Evolutionary conservation across 192 early-diverging fungal species (phyloP).

Genomic region (Coemansia furcata): DNA sequence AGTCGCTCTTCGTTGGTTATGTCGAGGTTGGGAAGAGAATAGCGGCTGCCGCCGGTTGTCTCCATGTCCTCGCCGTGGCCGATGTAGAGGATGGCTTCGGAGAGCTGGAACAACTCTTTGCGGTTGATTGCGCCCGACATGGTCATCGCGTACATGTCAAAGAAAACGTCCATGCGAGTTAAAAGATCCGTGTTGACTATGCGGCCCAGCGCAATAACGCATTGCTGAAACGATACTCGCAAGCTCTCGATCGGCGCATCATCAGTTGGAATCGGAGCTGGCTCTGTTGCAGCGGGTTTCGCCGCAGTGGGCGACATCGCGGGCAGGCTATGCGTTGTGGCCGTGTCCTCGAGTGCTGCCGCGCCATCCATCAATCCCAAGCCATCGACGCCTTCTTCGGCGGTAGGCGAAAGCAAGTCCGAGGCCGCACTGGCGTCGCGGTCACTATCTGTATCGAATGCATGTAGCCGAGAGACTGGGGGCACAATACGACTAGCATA

Average conservation of each 20-base stretch:
- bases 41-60: constrained; percentile 3
- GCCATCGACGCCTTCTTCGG: background rate
- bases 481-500: constrained; percentile 36
- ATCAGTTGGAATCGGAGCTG: background rate
- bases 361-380: background rate
- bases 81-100: constrained; percentile 84
- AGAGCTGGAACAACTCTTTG: constrained; percentile 79
- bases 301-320: background rate
- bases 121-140: constrained; percentile 63
- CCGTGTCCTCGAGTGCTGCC: background rate
- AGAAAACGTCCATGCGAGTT: constrained; percentile 77
- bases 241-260: constrained; percentile 19
- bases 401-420: constrained; percentile 6
- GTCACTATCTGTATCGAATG: constrained; percentile 18
- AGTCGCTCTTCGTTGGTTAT: constrained; percentile 51
- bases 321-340: background rate
- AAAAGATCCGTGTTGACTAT: constrained; percentile 77
- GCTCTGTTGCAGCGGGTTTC: background rate
- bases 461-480: constrained; percentile 22
- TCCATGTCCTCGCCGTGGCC: constrained; percentile 41
- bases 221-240: constrained; percentile 72
- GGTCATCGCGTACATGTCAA: constrained; percentile 74
- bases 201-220: constrained; percentile 73
- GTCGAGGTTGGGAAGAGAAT: background rate
- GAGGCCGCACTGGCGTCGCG: background rate